Base-by-base conservation (phyloP, 306 rosid genomes). In the Sesbania bispinosa region DNA sequence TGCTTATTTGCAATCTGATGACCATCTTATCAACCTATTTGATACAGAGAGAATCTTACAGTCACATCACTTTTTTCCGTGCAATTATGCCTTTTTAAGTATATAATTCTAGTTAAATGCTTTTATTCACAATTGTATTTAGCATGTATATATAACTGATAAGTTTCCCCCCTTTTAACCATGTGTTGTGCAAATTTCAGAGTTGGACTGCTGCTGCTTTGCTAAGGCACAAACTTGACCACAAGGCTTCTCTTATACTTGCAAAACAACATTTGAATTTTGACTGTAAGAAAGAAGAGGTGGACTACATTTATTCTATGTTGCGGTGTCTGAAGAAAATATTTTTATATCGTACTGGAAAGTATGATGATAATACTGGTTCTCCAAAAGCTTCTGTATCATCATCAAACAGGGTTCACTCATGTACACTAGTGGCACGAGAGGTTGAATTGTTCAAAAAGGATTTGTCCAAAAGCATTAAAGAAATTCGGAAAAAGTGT, bases 191-290 rank as follows among this genome's bases (percentile, higher is more conserved):
- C 51, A 61, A 76, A 67, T 81, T 79, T 78, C 94, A 92, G 96
- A 78, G 82, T 80, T 89, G 98, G 95, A 85, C 88, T 77, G 95
- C 81, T 29, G 89, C 90, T 69, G 65, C 96, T 41, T 36, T 88
- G 77, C 69, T 83, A 46, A 83, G 80, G 20, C 75, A 81, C 81
- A 89, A 88, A 80, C 61, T 92, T 62, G 86, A 80, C 75, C 89
- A 80, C 81, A 83, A 71, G 53, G 77, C 64, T 75, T 89, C 92
- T 2, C 52, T 88, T 71, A 76, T 27, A 15, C 86, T 62, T 30
- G 87, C 93, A 6, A 84, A 75, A 69, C 74, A 82, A 67, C 54
- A 82, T 81, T 80, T 92, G 57, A 80, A 86, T 45, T 89, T 89
- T 66, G 71, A 42, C 59, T 92, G 96, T 81, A 83, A 75, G 67